Conservation (phyloP, 129 eudicot species). For the Apium graveolens region DNA sequence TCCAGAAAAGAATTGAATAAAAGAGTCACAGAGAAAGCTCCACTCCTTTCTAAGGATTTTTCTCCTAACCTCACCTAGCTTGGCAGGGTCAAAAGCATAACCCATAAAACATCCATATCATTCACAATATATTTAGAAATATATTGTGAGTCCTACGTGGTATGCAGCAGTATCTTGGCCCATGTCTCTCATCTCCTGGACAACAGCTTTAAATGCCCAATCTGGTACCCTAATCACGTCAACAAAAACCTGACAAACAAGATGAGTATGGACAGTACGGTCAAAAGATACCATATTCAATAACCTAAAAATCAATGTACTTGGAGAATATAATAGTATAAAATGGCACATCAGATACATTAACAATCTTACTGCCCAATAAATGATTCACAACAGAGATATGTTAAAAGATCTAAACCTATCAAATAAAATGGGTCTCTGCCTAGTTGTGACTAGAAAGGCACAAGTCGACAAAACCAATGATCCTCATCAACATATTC, state of each 20-base stretch:
- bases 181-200: slow-evolving; percentile 68
- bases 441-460: no score
- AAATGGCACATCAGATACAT: not conserved
- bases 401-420: not conserved
- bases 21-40: no score
- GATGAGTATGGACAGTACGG: not conserved
- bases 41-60: no score
- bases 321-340: no score
- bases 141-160: slow-evolving; percentile 66
- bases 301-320: no score
- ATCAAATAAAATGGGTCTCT: not conserved
- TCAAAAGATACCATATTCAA: no score
- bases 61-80: no score
- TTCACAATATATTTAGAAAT: no score
- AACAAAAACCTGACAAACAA: slow-evolving; percentile 50
- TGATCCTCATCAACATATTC: not conserved
- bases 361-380: not conserved
- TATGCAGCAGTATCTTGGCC: slow-evolving; percentile 82
- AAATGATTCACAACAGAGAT: not conserved
- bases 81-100: no score
- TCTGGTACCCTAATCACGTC: slow-evolving; percentile 89
- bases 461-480: not conserved
- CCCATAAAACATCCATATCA: no score
- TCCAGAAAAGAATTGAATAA: no score
- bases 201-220: slow-evolving; percentile 83